These are phyloP conservation scores for Fagopyrum homotropicum DNA, from an alignment of 148 eudicot genomes.

Conservation along the genomic window DNA sequence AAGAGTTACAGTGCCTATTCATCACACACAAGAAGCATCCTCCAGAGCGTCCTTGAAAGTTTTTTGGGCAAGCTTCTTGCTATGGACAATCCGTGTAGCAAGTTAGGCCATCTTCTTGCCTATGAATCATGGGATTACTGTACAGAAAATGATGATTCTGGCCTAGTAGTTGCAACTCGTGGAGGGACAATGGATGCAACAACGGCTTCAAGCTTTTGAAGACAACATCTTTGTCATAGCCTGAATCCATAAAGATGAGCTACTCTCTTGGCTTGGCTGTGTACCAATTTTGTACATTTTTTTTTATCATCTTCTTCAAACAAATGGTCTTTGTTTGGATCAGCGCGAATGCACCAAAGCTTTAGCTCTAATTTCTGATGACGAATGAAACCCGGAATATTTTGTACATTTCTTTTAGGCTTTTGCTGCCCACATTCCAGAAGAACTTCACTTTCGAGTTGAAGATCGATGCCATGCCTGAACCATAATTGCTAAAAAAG, in stretches of 20 bases:
- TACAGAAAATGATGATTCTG: conserved; percentile 28
- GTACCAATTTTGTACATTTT: conserved; percentile 32
- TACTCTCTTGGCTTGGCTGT: conserved; percentile 41
- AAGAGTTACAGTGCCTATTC: not conserved
- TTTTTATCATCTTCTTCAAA: conserved; percentile 35
- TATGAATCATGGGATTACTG: conserved; percentile 21
- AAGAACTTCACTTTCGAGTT: too few relatives aligned
- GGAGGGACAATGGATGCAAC: conserved; percentile 68
- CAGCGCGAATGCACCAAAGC: conserved; percentile 69
- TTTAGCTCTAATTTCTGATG: conserved; percentile 63
- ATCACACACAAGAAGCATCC: not conserved
- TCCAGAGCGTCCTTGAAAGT: conserved; percentile 31
- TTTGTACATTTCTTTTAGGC: not conserved
- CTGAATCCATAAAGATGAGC: conserved; percentile 82
- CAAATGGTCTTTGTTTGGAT: conserved; percentile 16
- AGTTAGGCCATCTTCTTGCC: conserved; percentile 26
- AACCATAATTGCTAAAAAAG: too few relatives aligned
- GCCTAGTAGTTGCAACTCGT: conserved; percentile 47
- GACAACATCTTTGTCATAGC: conserved; percentile 47
- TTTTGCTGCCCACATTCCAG: too few relatives aligned
- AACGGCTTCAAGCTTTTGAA: conserved; percentile 53
- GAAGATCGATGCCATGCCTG: too few relatives aligned
- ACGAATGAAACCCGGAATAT: conserved; percentile 66
- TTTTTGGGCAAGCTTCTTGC: conserved; percentile 45
- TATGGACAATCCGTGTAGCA: conserved; percentile 18